phyloP scores from a whole-genome alignment of 2,329 filamentous ascomycete genomes.

The Aspergillus uvarum region DNA sequence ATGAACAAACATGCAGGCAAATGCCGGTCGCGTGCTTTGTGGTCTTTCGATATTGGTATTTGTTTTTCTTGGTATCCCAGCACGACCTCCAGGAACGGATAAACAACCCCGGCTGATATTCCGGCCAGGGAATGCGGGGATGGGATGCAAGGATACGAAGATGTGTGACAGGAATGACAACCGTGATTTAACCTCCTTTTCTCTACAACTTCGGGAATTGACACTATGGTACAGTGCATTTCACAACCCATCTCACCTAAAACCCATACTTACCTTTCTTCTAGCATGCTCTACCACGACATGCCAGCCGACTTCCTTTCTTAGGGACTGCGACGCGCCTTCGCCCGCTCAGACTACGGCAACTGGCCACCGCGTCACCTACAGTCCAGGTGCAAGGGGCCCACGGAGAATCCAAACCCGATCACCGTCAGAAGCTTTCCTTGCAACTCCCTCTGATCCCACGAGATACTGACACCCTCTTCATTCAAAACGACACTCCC shows the following conservation, averaged over 20 bases:
- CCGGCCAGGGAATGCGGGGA: no score
- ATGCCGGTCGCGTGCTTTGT: no score
- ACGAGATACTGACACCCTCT: slow-evolving; percentile 11
- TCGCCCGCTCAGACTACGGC: neutral
- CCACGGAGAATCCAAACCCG: neutral
- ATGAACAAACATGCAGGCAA: no score
- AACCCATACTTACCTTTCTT: neutral
- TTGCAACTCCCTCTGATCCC: slow-evolving; percentile 13
- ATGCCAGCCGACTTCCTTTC: neutral
- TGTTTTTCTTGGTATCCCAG: no score
- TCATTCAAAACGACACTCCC: slow-evolving; percentile 22
- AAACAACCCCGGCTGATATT: no score
- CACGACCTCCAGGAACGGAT: no score
- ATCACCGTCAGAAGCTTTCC: neutral
- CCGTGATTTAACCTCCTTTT: no score
- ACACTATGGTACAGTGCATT: neutral
- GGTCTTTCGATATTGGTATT: no score
- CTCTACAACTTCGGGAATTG: no score
- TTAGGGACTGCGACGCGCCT: neutral
- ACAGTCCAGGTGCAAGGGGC: neutral
- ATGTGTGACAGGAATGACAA: no score
- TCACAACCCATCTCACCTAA: rapidly evolving
- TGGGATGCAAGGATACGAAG: no score
- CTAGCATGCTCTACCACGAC: neutral
- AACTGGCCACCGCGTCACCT: neutral